These are phyloP conservation scores for Seminavis robusta DNA, from an alignment of 108 stramenopile species.

Conservation along the genomic window DNA sequence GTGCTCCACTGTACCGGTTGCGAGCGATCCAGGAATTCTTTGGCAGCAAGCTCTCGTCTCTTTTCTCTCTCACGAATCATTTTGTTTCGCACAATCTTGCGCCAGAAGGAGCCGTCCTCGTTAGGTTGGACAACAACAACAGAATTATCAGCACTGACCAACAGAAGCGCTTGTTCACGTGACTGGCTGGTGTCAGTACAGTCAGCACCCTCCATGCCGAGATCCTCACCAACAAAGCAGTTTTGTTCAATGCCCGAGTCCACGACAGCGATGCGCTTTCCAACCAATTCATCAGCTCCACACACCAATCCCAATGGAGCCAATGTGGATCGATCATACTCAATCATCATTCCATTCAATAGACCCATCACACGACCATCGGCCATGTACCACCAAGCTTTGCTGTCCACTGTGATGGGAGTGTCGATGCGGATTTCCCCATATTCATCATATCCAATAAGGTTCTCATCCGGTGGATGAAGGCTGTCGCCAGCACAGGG, in stretches of 20 bases:
- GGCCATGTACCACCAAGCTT: constrained; percentile 87
- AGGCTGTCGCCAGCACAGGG: constrained; percentile 24
- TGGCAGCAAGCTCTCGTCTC: no score
- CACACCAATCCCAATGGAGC: constrained; percentile 90
- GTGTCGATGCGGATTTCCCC: not conserved
- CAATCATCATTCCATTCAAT: constrained; percentile 83
- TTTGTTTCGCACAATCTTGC: constrained; percentile 92
- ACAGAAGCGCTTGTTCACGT: constrained; percentile 60
- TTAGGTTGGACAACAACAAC: constrained; percentile 89
- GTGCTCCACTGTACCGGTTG: no score
- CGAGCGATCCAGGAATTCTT: no score
- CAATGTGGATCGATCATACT: constrained; percentile 86
- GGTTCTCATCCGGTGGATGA: constrained; percentile 39
- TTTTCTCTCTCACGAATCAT: constrained; percentile 82
- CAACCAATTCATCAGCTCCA: constrained; percentile 69
- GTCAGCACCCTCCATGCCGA: constrained; percentile 55
- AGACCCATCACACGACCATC: constrained; percentile 86
- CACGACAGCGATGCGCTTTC: constrained; percentile 68
- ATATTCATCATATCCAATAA: constrained; percentile 1
- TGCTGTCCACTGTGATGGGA: constrained; percentile 9
- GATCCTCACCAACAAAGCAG: not conserved
- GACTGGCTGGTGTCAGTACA: constrained; percentile 47
- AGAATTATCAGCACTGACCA: constrained; percentile 39
- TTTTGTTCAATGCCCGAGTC: constrained; percentile 54
- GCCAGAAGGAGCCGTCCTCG: constrained; percentile 94